Conservation (phyloP, 257 asterid genomes). For the Solanum chilense region DNA sequence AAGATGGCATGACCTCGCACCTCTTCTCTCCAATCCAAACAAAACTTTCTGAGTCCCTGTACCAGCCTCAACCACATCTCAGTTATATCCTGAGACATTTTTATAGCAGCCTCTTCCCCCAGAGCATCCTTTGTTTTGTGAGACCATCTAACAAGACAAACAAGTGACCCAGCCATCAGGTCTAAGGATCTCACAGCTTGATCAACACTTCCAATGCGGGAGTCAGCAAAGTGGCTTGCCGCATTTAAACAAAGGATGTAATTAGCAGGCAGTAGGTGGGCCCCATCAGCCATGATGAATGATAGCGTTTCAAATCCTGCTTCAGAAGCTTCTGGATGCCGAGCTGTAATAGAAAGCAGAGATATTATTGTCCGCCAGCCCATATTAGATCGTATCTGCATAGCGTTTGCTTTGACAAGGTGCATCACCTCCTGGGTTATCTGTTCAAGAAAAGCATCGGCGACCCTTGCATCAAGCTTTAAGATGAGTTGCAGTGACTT, state of each 20-base stretch:
- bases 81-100: conserved; percentile 69
- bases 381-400: conserved; percentile 79
- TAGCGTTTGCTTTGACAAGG: conserved; percentile 79
- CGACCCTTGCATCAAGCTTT: conserved; percentile 94
- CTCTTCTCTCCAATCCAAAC: conserved; percentile 74
- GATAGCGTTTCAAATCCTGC: conserved; percentile 79
- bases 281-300: conserved; percentile 75
- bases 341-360: conserved; percentile 77
- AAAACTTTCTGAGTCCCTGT: conserved; percentile 71
- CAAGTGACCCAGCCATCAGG: conserved; percentile 83
- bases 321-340: conserved; percentile 97
- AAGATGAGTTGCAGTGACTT: conserved; percentile 73
- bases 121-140: conserved; percentile 53
- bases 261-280: conserved; percentile 78
- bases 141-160: conserved; percentile 69
- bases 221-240: conserved; percentile 87
- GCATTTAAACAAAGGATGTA: conserved; percentile 76
- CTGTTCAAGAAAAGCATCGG: conserved; percentile 90
- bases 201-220: conserved; percentile 64
- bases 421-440: conserved; percentile 87
- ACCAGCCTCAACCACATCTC: conserved; percentile 97
- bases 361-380: conserved; percentile 90
- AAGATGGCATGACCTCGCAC: conserved; percentile 71
- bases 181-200: conserved; percentile 64
- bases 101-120: conserved; percentile 50